Evolutionary conservation across 331 rosid genomes (phyloP).

Genomic region (Spiraea crenata): DNA sequence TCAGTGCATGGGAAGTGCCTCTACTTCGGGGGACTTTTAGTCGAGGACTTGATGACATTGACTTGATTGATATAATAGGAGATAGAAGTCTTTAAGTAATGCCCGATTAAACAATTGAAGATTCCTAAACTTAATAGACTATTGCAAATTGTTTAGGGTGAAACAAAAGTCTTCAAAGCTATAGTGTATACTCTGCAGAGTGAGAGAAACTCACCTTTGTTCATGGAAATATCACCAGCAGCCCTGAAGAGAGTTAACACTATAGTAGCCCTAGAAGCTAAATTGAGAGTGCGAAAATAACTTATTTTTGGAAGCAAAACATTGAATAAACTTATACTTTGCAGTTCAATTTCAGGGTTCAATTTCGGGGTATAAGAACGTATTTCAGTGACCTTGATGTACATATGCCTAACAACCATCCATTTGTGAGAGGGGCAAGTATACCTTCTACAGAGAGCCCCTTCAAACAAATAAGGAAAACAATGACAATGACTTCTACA

Average conservation of each 20-base stretch:
- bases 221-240: too few species aligned
- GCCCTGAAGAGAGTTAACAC: too few species aligned
- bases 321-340: conserved; percentile 29
- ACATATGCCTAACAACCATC: conserved; percentile 19
- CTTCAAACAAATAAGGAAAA: conserved; percentile 28
- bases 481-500: conserved; percentile 10
- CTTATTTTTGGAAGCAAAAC: neutral
- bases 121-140: neutral
- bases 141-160: neutral
- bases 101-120: neutral
- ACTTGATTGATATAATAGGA: neutral
- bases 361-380: conserved; percentile 19
- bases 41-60: conserved; percentile 5
- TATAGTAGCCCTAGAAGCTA: too few species aligned
- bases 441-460: conserved; percentile 37
- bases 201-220: neutral
- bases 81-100: conserved; percentile 1
- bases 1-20: conserved; percentile 12
- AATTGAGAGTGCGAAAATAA: too few species aligned
- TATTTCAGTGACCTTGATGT: conserved; percentile 19
- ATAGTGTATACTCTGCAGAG: neutral
- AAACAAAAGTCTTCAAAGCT: neutral
- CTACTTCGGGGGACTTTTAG: neutral
- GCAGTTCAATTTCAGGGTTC: conserved; percentile 20
- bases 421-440: conserved; percentile 35